Conservation (phyloP, 2,329 filamentous ascomycete species). For the Epichloe hybrida region DNA sequence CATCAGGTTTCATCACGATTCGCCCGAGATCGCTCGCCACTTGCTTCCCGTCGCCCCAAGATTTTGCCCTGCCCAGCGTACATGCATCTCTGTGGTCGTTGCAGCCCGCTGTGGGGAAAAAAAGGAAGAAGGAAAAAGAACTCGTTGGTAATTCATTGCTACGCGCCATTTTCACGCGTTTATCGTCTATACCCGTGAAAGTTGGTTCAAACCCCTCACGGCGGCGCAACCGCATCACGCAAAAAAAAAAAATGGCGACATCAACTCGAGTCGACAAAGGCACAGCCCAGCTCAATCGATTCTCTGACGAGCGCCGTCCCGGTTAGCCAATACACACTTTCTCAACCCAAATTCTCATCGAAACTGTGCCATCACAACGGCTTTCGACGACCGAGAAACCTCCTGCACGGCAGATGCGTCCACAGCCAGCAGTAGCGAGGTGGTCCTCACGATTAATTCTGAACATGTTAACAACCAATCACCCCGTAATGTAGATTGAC, state of each 20-base stretch:
- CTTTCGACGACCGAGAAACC: conserved; percentile 46
- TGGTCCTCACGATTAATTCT: conserved; percentile 57
- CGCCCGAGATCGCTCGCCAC: background rate
- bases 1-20: background rate
- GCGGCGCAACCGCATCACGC: too few species aligned
- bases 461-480: background rate
- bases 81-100: background rate
- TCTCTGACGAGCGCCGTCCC: too few species aligned
- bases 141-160: too few species aligned
- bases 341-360: background rate
- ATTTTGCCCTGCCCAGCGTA: background rate
- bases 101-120: background rate
- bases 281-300: too few species aligned
- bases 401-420: conserved; percentile 53
- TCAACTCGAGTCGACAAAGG: too few species aligned
- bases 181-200: too few species aligned
- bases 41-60: background rate
- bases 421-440: conserved; percentile 47
- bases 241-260: too few species aligned
- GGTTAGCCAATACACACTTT: background rate
- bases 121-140: background rate
- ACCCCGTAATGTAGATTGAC: too few species aligned
- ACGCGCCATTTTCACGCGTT: too few species aligned
- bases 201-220: too few species aligned
- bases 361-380: conserved; percentile 45